A percentile compares a stretch with the other conserved stretches of the same genome.
Evolutionary conservation across 2,329 filamentous ascomycete genomes (phyloP).

Genomic region (Massarina eburnea): DNA sequence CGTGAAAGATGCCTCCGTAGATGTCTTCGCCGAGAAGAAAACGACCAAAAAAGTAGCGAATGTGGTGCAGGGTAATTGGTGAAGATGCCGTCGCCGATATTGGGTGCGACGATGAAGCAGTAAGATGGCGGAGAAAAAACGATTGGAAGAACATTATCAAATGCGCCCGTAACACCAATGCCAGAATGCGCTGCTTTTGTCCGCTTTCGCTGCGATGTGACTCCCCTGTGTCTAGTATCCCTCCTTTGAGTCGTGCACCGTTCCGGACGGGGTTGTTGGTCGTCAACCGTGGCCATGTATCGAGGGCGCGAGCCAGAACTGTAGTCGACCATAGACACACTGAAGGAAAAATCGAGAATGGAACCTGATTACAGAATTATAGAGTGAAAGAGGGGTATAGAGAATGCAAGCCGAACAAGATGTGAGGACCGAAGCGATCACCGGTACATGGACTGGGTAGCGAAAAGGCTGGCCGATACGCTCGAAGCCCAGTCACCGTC

Average conservation of each 20-base stretch:
- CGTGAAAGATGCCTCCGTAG: slow-evolving; percentile 2
- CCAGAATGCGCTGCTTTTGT: slow-evolving; percentile 27
- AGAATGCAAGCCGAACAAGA: slow-evolving; percentile 25
- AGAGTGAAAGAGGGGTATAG: slow-evolving; percentile 26
- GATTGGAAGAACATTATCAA: slow-evolving; percentile 25
- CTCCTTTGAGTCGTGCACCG: slow-evolving; percentile 35
- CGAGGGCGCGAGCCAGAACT: slow-evolving; percentile 24
- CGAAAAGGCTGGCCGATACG: slow-evolving; percentile 69
- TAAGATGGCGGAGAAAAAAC: slow-evolving; percentile 24
- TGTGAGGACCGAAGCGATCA: slow-evolving; percentile 19
- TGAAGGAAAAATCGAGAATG: slow-evolving; percentile 25
- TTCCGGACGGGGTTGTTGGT: slow-evolving; percentile 41
- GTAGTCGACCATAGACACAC: slow-evolving; percentile 27
- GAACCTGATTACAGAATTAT: slow-evolving; percentile 35
- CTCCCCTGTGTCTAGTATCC: slow-evolving; percentile 17
- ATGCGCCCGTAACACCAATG: slow-evolving; percentile 34
- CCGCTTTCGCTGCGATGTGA: slow-evolving; percentile 13
- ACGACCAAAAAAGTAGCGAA: slow-evolving; percentile 9
- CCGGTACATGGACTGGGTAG: slow-evolving; percentile 41
- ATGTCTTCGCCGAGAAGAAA: slow-evolving; percentile 2
- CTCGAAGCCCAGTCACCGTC: slow-evolving; percentile 89
- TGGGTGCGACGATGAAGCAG: slow-evolving; percentile 12
- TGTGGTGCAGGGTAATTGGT: slow-evolving; percentile 10
- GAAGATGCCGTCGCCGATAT: neutral
- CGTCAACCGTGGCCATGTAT: slow-evolving; percentile 32